Conservation (phyloP, 805 yeast species). For the Yarrowia phangngaensis region DNA sequence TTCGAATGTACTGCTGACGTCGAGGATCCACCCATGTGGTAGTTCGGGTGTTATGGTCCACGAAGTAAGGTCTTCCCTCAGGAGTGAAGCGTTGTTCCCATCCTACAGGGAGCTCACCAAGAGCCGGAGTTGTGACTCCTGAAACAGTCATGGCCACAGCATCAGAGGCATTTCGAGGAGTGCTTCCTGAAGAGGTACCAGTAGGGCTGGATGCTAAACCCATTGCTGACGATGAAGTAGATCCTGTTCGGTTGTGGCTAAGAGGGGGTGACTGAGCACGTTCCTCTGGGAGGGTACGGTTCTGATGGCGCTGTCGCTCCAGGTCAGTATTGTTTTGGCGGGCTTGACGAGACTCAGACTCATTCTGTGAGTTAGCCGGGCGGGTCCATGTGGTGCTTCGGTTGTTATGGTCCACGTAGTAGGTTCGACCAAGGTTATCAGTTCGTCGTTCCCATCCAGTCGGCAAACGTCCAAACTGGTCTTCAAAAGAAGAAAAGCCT, state of each 20-base stretch:
- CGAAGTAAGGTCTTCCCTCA: slow-evolving; percentile 97
- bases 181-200: slow-evolving; percentile 48
- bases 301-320: slow-evolving; percentile 86
- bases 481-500: slow-evolving; percentile 91
- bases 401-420: slow-evolving; percentile 96
- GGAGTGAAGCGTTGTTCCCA: slow-evolving; percentile 99
- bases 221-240: slow-evolving; percentile 39
- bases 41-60: slow-evolving; percentile 98
- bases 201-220: slow-evolving; percentile 45
- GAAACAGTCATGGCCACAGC: slow-evolving; percentile 51
- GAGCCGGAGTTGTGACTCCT: slow-evolving; percentile 78
- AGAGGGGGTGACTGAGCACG: slow-evolving; percentile 27
- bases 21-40: slow-evolving; percentile 99
- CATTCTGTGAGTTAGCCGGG: slow-evolving; percentile 76
- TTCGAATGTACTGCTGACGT: slow-evolving; percentile 95
- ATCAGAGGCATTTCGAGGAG: slow-evolving; percentile 45
- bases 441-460: slow-evolving; percentile 99
- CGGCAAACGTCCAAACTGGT: slow-evolving; percentile 92
- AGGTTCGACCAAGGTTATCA: slow-evolving; percentile 94
- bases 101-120: slow-evolving; percentile 96
- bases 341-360: slow-evolving; percentile 55
- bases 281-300: slow-evolving; percentile 68
- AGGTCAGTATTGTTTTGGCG: slow-evolving; percentile 68
- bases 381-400: slow-evolving; percentile 99
- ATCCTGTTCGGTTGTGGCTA: slow-evolving; percentile 36